Percentiles rank a stretch among this genome's conserved stretches.
Evolutionary conservation across 371 early-diverging fungal genomes (phyloP).

Genomic region (Polyrhizophydium stewartii): DNA sequence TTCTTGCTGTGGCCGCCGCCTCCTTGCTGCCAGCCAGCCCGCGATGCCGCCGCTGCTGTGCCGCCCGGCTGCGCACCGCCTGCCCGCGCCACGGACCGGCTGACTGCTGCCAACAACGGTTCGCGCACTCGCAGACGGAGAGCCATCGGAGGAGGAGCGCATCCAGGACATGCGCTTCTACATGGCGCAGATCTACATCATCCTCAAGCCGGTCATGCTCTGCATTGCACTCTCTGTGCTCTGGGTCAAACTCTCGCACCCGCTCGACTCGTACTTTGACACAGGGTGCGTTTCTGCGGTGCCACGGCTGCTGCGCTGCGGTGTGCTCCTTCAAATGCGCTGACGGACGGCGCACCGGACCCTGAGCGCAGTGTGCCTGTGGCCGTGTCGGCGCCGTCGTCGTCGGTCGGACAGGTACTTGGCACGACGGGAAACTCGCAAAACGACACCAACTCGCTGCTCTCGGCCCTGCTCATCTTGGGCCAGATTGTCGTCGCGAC

Average conservation of each 20-base stretch:
- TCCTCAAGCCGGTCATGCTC: conserved; percentile 72
- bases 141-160: conserved; percentile 28
- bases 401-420: neutral
- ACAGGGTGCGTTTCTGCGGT: conserved; percentile 13
- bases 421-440: neutral
- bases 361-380: neutral
- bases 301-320: too few relatives aligned
- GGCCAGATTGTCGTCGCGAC: conserved; percentile 77
- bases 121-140: neutral
- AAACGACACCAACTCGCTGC: conserved; percentile 15
- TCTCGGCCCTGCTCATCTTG: conserved; percentile 67
- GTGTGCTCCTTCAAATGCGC: too few relatives aligned
- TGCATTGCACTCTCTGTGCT: conserved; percentile 74
- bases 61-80: conserved; percentile 1
- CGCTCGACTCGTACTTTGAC: conserved; percentile 16
- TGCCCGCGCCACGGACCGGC: neutral
- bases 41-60: neutral
- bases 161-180: conserved; percentile 65
- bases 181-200: conserved; percentile 71
- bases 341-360: too few relatives aligned
- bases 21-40: neutral
- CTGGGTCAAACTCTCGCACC: conserved; percentile 72
- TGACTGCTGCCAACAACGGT: neutral
- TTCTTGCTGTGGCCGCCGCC: too few relatives aligned
- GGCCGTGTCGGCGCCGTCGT: neutral